These are phyloP conservation scores for Hagleromyces aurorensis DNA, from an alignment of 805 yeast species.

Conservation along the genomic window DNA sequence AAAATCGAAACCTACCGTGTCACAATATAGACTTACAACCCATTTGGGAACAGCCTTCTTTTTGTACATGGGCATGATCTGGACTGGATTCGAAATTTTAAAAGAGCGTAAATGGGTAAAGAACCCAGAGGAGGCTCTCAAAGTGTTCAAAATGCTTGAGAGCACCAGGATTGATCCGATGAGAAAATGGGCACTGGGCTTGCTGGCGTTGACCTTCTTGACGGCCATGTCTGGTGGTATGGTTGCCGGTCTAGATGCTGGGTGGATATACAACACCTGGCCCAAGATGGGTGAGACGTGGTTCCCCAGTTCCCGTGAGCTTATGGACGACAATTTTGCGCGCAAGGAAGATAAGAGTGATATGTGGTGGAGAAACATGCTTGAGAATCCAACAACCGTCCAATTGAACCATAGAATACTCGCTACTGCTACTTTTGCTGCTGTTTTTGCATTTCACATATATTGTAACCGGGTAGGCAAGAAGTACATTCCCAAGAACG, in stretches of 20 bases:
- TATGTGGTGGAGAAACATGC: constrained; percentile 81
- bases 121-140: constrained; percentile 51
- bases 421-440: constrained; percentile 72
- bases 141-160: constrained; percentile 49
- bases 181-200: constrained; percentile 45
- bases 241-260: constrained; percentile 98
- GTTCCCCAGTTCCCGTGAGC: constrained; percentile 68
- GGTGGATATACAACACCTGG: constrained; percentile 89
- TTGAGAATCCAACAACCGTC: constrained; percentile 95
- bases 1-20: constrained; percentile 92
- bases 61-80: constrained; percentile 80
- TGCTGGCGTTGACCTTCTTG: constrained; percentile 63
- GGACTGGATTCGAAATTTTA: constrained; percentile 81
- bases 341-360: constrained; percentile 63
- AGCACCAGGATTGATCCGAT: constrained; percentile 52
- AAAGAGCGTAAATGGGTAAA: constrained; percentile 64
- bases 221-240: constrained; percentile 98
- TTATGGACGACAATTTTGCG: constrained; percentile 67
- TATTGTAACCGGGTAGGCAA: constrained; percentile 54
- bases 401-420: constrained; percentile 84
- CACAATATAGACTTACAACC: constrained; percentile 88
- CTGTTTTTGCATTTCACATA: constrained; percentile 64
- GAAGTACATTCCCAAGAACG: constrained; percentile 45
- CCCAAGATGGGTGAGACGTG: constrained; percentile 91
- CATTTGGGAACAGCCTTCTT: constrained; percentile 90